These are phyloP conservation scores for Erythrophleum fordii DNA, from an alignment of 306 rosid species.

Conservation along the genomic window DNA sequence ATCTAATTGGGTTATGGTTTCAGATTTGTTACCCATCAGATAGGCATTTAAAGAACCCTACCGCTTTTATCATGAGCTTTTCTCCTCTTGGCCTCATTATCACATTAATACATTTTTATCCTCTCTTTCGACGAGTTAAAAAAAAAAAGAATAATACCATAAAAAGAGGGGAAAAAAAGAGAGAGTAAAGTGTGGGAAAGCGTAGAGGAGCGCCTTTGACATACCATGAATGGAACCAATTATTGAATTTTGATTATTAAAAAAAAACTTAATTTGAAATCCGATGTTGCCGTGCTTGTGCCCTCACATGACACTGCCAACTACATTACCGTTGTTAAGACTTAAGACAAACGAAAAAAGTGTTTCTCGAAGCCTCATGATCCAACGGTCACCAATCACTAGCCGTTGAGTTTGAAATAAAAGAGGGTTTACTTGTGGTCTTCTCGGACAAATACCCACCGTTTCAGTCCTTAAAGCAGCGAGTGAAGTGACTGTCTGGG, in stretches of 20 bases:
- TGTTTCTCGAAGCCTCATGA: slow-evolving; percentile 36
- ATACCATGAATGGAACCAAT: slow-evolving; percentile 29
- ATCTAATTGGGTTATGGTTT: slow-evolving; percentile 5
- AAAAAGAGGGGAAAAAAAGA: background rate
- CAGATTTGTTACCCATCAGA: background rate
- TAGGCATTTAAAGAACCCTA: slow-evolving; percentile 17
- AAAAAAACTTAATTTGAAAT: slow-evolving; percentile 46
- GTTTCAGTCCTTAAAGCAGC: slow-evolving; percentile 22
- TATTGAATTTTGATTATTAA: slow-evolving; percentile 17
- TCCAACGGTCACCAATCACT: slow-evolving; percentile 82
- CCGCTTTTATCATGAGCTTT: slow-evolving; percentile 13
- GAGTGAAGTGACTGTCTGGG: background rate
- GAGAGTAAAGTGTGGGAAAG: background rate
- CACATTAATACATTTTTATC: slow-evolving; percentile 2
- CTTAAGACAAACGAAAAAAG: slow-evolving; percentile 43
- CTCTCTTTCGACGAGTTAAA: background rate
- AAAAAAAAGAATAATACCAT: background rate
- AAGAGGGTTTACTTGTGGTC: slow-evolving; percentile 19
- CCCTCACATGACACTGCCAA: slow-evolving; percentile 51
- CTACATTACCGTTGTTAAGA: slow-evolving; percentile 72
- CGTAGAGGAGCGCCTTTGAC: background rate
- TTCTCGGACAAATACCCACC: slow-evolving; percentile 49
- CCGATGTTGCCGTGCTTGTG: background rate
- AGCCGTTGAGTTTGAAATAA: slow-evolving; percentile 90
- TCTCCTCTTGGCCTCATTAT: background rate